Evolutionary conservation across 768 basidiomycete genomes (phyloP), one percentile per base, ranked within the genome.

Genomic region (Tylopilus rubrobrunneus): DNA sequence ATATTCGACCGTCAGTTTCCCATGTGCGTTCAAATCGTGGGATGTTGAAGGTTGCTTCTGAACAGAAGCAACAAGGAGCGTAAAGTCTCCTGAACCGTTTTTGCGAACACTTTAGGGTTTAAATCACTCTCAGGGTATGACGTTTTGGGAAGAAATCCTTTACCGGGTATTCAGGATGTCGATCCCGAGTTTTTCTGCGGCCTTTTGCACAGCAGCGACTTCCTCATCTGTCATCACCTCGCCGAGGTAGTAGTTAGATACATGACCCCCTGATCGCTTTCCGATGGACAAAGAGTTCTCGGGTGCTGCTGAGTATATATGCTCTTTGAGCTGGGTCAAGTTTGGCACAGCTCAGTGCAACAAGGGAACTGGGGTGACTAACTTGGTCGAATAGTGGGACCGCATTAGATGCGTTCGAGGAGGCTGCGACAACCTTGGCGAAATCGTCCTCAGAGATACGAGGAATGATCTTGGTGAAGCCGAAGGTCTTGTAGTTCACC

Each of bases 161-260:
- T 55, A 90, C 89, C 92, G 83, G 10, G 92, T 94, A 66, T 93
- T 93, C 54, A 92, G 67, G 10, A 90, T 78, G 56, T 89, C 86
- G 46, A 94, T 67, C n/a, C 78, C 81, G 28, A 87, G 74, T 56
- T 81, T 82, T 70, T 94, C 92, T 3, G 88, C 85, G 1, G 84
- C 84, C 8, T 73, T 74, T 67, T 93, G 92, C 23, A 94, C 80
- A 1, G 78, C 77, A 23, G 83, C 82, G 7, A 92, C 89, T 65
- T 93, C 92, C 0, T 82, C 81, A 55, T 92, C 87, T n/a, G 79
- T 77, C 21, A 87, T 82, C 10, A 78, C 66, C 55, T 87, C 78
- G 1, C 89, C 90, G 27, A 86, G 81, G 65, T 95, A 95, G 69
- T 94, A 95, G 66, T 92, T 90, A 29, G 86, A 89, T 49, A 90